Base-by-base conservation (phyloP, 306 rosid species). In the Prosopis cineraria region DNA sequence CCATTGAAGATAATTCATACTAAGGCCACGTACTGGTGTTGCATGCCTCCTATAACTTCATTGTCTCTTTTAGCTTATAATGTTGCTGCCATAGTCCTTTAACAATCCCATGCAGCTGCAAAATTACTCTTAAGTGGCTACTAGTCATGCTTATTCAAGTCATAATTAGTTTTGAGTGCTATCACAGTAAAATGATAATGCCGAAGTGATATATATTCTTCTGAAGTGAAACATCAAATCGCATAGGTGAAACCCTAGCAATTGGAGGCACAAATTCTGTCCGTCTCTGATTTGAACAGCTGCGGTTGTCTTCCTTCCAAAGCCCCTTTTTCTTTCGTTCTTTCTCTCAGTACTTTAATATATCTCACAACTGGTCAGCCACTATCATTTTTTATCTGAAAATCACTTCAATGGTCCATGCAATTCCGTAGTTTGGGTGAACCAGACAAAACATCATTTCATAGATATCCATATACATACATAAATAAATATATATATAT, bases 191-290 rank as follows among this genome's bases (percentile, higher is more conserved):
- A n/a, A n/a, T n/a, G n/a, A 30, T 65, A 66, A 70, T 64, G 68
- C 70, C 31, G 75, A 48, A 76, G 65, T 52, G n/a, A n/a, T n/a
- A n/a, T 74, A 36, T 34, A 68, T 59, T 78, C 53, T 45, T 30
- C 14, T 19, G 7, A 7, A 33, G 62, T 70, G 78, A 70, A 79
- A 66, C 70, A 75, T 85, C 88, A 80, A 83, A 81, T 75, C 81
- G 29, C 36, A 58, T 17, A 68, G 72, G 72, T 74, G 81, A 70
- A 60, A 77, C 87, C 77, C 84, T 45, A 67, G 55, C 24, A 37
- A 48, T 55, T 44, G 81, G 81, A 52, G 66, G 73, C 80, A 78
- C 72, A 75, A 55, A 64, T 81, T 78, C 81, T 30, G 68, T 48
- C 81, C 30, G 68, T 40, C 50, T 71, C 6, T 78, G 76, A 75